Evolutionary conservation across 1,284 basidiomycete genomes (phyloP).

Genomic region (Cystobasidium pallidum): DNA sequence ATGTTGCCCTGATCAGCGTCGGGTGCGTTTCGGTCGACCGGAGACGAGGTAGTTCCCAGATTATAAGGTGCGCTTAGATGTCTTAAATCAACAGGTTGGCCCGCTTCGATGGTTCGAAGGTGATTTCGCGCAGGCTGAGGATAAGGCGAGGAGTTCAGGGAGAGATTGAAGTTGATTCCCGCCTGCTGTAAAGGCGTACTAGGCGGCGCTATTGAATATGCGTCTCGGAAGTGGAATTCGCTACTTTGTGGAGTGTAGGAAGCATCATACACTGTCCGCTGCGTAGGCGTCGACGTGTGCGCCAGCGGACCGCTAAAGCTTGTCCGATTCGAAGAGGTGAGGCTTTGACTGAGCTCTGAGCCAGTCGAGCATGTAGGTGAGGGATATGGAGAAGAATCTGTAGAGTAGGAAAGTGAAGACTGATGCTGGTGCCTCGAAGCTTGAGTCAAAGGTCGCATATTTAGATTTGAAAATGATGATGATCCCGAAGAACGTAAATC

Average conservation of each 20-base stretch:
- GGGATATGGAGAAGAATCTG: conserved; percentile 25
- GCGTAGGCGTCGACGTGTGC: conserved; percentile 22
- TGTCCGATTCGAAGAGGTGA: not conserved
- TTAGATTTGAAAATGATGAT: conserved; percentile 13
- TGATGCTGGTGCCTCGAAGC: not conserved
- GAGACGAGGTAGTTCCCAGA: not conserved
- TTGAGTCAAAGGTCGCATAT: not conserved
- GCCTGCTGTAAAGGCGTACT: conserved; percentile 25
- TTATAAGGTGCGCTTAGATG: not conserved
- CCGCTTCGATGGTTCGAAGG: conserved; percentile 2
- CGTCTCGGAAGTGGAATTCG: not conserved
- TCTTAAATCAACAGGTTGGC: not conserved
- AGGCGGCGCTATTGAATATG: not conserved
- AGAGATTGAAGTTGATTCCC: conserved; percentile 35
- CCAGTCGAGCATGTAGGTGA: conserved; percentile 22
- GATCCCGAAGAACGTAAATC: conserved; percentile 4
- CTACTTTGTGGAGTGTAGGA: conserved; percentile 14
- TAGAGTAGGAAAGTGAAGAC: conserved; percentile 3
- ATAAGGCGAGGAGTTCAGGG: conserved; percentile 19
- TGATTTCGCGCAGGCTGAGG: not conserved
- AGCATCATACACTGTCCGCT: conserved; percentile 6
- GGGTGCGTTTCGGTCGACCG: not conserved
- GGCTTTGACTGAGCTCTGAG: conserved; percentile 9
- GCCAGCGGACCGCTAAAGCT: not conserved
- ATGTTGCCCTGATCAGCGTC: not conserved